Evolutionary conservation across 176 grass and related monocot genomes (phyloP), one percentile per base, ranked within the genome.

Genomic region (Carex parvula): DNA sequence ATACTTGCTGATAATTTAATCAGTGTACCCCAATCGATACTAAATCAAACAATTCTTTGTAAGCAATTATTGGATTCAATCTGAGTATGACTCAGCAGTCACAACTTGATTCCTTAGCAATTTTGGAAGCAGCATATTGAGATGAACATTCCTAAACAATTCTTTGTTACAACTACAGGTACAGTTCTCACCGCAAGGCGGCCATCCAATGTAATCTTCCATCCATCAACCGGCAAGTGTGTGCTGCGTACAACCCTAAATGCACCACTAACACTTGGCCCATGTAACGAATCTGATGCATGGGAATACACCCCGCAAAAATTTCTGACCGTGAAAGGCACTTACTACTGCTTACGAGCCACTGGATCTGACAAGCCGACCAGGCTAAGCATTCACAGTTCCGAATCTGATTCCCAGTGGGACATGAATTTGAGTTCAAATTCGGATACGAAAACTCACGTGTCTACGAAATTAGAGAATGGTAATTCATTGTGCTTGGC

Each of bases 301-400:
- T 88, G 87, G 87, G 41, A 22, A 5, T 84, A 84, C 73, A 88
- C 87, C 2, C 87, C 87, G 3, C 87, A 88, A 21, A 84, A 84
- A 63, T 71, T 88, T 58, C 70, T 88, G 33, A 54, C 78, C 2
- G 87, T 84, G 35, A 84, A 62, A 73, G 87, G 87, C 13, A 88
- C 87, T 17, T 88, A 88, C 14, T 88, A 61, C 73, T 81, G 87
- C 35, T 50, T 88, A 24, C 61, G 72, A 59, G 71, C 81, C 1
- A 53, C 61, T 9, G 73, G 30, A 12, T 71, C 87, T 1, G 72
- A 78, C 12, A 62, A 79, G 21, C 87, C 87, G 0, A 82, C 87
- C 12, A 84, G 11, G 53, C 81, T 88, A 3, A 54, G 72, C 5
- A 62, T 84, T 44, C 11, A 67, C 18, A 72, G 82, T 50, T 71